Percentiles rank a stretch among this genome's conserved stretches.
Conservation (phyloP, 73 alveolate species). For the Paramecium biaurelia region DNA sequence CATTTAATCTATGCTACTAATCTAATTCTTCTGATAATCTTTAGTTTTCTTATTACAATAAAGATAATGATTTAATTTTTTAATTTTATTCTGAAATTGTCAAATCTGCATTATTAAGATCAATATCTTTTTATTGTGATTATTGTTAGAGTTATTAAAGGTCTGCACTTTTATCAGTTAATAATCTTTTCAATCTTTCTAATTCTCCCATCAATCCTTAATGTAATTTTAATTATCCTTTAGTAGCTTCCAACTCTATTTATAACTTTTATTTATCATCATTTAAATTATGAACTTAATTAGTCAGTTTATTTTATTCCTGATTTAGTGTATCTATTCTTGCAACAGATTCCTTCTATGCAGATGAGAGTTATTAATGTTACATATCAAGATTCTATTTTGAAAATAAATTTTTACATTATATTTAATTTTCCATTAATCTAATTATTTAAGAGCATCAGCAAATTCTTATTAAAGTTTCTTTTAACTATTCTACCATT, state of each 20-base stretch:
- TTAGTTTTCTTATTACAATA: not conserved
- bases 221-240: not conserved
- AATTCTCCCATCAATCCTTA: not conserved
- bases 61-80: not conserved
- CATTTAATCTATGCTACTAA: not conserved
- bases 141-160: not conserved
- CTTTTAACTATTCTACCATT: not conserved
- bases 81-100: not conserved
- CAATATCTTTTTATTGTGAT: not conserved
- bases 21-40: not conserved
- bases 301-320: not conserved
- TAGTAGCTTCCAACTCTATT: not conserved
- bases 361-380: not conserved
- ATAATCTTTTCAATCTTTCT: not conserved
- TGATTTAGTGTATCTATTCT: not conserved
- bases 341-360: not conserved
- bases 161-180: not conserved
- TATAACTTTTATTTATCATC: not conserved
- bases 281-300: not conserved
- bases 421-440: slow-evolving; percentile 5
- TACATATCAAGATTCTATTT: not conserved
- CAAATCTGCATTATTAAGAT: not conserved
- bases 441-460: not conserved
- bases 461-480: not conserved
- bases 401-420: not conserved